Percentiles rank a stretch among this genome's conserved stretches.
These are phyloP conservation scores for Podospora conica DNA, from an alignment of 495 filamentous ascomycete species.

Conservation along the genomic window DNA sequence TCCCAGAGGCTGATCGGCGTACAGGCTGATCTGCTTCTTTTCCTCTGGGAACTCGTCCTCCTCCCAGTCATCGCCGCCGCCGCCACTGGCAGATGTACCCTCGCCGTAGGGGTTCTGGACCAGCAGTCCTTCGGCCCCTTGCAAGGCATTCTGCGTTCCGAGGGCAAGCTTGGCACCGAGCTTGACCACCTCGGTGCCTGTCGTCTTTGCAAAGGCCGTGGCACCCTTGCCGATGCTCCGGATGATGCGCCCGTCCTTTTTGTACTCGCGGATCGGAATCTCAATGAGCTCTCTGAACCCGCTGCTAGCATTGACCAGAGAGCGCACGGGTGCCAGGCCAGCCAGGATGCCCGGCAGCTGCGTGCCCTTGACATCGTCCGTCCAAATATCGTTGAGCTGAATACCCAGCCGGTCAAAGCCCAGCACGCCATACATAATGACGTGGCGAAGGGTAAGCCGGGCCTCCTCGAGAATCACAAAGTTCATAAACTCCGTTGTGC, in stretches of 20 bases:
- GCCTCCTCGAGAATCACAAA: conserved; percentile 88
- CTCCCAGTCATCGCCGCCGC: conserved; percentile 48
- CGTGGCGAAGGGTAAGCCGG: conserved; percentile 78
- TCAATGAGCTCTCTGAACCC: conserved; percentile 81
- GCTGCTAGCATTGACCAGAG: conserved; percentile 81
- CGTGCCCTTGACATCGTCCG: conserved; percentile 83
- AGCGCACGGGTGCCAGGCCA: conserved; percentile 83
- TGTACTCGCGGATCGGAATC: conserved; percentile 86
- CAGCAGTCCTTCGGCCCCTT: conserved; percentile 78
- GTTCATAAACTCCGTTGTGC: conserved; percentile 98
- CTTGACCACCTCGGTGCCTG: conserved; percentile 82
- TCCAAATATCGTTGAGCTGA: conserved; percentile 93
- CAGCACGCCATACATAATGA: conserved; percentile 84
- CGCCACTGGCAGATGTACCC: conserved; percentile 20
- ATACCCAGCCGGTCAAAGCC: conserved; percentile 85
- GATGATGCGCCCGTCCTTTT: conserved; percentile 87
- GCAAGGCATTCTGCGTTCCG: conserved; percentile 84
- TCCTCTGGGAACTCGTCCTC: conserved; percentile 59
- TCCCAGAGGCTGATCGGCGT: conserved; percentile 87
- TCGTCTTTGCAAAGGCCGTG: conserved; percentile 81
- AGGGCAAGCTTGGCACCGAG: conserved; percentile 92
- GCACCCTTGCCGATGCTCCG: conserved; percentile 89
- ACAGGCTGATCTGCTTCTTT: conserved; percentile 70
- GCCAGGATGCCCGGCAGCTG: conserved; percentile 87
- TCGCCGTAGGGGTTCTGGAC: conserved; percentile 39